Conservation (phyloP, 1,284 basidiomycete genomes). For the Marasmius tenuissimus region DNA sequence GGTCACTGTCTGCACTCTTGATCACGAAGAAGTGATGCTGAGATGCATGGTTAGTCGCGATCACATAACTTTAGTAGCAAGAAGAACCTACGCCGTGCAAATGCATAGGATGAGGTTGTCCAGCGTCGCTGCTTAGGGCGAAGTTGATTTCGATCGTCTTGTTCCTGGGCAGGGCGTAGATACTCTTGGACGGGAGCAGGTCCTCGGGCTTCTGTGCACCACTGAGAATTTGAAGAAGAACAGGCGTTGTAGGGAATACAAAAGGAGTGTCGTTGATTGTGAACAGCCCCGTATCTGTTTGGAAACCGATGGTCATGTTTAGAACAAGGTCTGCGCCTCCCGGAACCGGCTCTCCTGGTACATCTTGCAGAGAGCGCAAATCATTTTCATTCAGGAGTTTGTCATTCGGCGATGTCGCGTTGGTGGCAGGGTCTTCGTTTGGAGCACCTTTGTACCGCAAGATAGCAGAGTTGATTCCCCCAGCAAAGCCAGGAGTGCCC, state of each 20-base stretch:
- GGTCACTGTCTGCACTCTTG: constrained; percentile 9
- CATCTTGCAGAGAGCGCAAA: constrained; percentile 22
- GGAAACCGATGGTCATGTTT: constrained; percentile 24
- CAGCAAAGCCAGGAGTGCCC: background rate
- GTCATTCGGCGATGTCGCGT: constrained; percentile 2
- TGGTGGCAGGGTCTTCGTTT: constrained; percentile 6
- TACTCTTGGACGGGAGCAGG: constrained; percentile 38
- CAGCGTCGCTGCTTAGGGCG: constrained; percentile 29
- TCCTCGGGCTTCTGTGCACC: constrained; percentile 28
- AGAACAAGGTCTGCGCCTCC: constrained; percentile 37
- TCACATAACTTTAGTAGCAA: background rate
- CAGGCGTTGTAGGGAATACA: constrained; percentile 38
- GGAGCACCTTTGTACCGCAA: background rate
- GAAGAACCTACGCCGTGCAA: constrained; percentile 39
- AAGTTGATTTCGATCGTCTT: constrained; percentile 48
- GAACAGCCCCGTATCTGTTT: constrained; percentile 23
- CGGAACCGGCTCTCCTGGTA: constrained; percentile 30
- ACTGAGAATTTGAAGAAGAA: constrained; percentile 53
- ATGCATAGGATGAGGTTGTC: constrained; percentile 25
- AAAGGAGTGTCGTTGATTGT: constrained; percentile 36
- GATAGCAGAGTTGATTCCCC: background rate
- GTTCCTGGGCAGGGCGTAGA: constrained; percentile 45
- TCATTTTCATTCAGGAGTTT: constrained; percentile 28
- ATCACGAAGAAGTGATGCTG: constrained; percentile 40
- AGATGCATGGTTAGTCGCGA: background rate